Percentiles rank a stretch among this genome's conserved stretches.
These are phyloP conservation scores for Cephaloascus fragrans DNA, from an alignment of 805 yeast genomes.

Conservation along the genomic window DNA sequence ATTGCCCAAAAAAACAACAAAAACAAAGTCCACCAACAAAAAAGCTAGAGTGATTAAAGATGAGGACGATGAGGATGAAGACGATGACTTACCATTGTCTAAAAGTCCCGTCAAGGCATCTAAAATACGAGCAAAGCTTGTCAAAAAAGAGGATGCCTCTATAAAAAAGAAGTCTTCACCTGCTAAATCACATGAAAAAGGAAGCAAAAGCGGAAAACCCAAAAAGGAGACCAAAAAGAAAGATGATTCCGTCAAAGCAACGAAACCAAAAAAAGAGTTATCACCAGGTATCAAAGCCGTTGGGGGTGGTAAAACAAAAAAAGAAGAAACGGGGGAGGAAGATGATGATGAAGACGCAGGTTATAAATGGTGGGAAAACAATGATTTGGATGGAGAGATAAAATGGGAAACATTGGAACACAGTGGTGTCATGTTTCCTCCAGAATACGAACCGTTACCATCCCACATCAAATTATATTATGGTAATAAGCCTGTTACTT, in stretches of 20 bases:
- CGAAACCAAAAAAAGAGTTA: slow-evolving; percentile 5
- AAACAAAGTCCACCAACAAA: slow-evolving; percentile 4
- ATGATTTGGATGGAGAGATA: slow-evolving; percentile 59
- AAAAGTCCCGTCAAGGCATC: slow-evolving; percentile 1
- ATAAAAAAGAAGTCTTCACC: slow-evolving; percentile 3
- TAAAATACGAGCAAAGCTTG: too few relatives aligned
- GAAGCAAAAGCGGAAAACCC: slow-evolving; percentile 1
- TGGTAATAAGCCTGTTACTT: slow-evolving; percentile 62
- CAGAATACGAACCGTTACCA: slow-evolving; percentile 83
- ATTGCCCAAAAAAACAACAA: slow-evolving; percentile 3
- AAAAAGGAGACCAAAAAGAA: slow-evolving; percentile 4
- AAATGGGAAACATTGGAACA: slow-evolving; percentile 87
- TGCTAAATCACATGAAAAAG: slow-evolving; percentile 2
- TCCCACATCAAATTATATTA: slow-evolving; percentile 64
- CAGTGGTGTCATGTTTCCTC: slow-evolving; percentile 89
- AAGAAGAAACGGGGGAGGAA: slow-evolving; percentile 21
- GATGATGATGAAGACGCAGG: slow-evolving; percentile 45
- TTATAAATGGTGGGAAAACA: slow-evolving; percentile 84
- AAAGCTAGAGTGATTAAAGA: slow-evolving; percentile 5
- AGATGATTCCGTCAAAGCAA: slow-evolving; percentile 3
- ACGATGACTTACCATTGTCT: slow-evolving; percentile 2
- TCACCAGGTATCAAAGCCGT: not conserved
- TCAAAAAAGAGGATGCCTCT: slow-evolving; percentile 1
- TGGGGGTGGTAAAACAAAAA: slow-evolving; percentile 3
- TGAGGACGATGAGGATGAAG: slow-evolving; percentile 3